These are phyloP conservation scores for Postia placenta DNA, from an alignment of 768 basidiomycete species.

Conservation along the genomic window DNA sequence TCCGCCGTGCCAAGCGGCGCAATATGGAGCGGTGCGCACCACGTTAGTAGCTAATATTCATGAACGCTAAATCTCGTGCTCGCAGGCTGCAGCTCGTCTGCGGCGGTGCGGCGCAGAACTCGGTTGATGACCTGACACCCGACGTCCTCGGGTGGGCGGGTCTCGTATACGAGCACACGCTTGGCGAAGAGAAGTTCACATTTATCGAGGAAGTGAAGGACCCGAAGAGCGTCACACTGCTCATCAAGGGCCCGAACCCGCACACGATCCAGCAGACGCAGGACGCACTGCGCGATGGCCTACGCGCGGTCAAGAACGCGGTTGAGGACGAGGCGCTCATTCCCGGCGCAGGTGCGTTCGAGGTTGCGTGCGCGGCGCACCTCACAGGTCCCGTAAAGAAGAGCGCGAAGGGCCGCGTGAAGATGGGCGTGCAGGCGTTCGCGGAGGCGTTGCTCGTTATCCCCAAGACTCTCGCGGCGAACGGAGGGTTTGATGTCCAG, in stretches of 20 bases:
- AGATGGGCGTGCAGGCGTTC: slow-evolving; percentile 96
- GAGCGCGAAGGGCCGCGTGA: slow-evolving; percentile 85
- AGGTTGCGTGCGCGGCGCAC: slow-evolving; percentile 86
- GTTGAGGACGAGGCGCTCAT: slow-evolving; percentile 85
- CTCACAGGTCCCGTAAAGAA: slow-evolving; percentile 76
- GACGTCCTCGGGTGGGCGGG: slow-evolving; percentile 95
- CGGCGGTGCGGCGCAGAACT: slow-evolving; percentile 95
- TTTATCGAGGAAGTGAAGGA: slow-evolving; percentile 96
- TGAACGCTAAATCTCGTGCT: neutral
- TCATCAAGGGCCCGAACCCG: slow-evolving; percentile 96
- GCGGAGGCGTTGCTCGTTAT: slow-evolving; percentile 92
- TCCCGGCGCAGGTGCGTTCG: slow-evolving; percentile 98
- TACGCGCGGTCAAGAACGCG: slow-evolving; percentile 94
- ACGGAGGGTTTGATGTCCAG: slow-evolving; percentile 96
- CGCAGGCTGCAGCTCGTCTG: slow-evolving; percentile 85
- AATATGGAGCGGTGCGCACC: slow-evolving; percentile 90
- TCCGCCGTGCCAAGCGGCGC: slow-evolving; percentile 92
- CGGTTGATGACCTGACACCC: slow-evolving; percentile 91
- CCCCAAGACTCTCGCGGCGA: slow-evolving; percentile 93
- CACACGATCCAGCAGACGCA: slow-evolving; percentile 96
- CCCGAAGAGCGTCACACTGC: slow-evolving; percentile 90
- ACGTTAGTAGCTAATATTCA: slow-evolving; percentile 1
- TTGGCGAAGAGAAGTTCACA: slow-evolving; percentile 98
- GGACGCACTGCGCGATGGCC: slow-evolving; percentile 96
- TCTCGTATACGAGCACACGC: slow-evolving; percentile 96